Conservation (phyloP, 352 stramenopile species). For the Blastocystis sp. region DNA sequence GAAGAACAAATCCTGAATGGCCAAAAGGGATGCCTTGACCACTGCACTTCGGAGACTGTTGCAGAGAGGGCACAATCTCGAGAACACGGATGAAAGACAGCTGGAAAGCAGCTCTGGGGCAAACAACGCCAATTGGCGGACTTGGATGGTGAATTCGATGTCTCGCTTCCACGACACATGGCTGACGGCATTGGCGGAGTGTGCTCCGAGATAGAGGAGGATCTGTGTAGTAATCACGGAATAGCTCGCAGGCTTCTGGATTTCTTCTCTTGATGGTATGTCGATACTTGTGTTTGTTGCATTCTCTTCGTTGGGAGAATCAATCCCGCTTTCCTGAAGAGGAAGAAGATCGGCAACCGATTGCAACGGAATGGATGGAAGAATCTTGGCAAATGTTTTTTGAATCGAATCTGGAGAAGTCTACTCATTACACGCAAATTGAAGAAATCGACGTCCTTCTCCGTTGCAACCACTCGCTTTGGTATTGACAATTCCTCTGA, state of each 20-base stretch:
- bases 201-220: slow-evolving; percentile 6
- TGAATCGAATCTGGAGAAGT: not conserved
- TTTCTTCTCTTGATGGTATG: not conserved
- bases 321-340: not conserved
- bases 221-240: not conserved
- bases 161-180: slow-evolving; percentile 26
- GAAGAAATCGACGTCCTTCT: not conserved
- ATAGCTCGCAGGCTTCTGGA: not conserved
- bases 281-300: not conserved
- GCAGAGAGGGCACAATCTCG: not conserved
- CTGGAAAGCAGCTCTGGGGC: not conserved
- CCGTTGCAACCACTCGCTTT: slow-evolving; percentile 21
- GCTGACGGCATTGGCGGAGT: not conserved
- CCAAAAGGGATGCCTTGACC: not conserved
- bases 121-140: not conserved
- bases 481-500: not conserved
- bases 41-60: slow-evolving; percentile 39
- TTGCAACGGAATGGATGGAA: not conserved
- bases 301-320: not conserved
- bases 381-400: not conserved
- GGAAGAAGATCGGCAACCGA: not conserved
- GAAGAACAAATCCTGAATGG: not conserved
- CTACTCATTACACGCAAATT: not conserved
- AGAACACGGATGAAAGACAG: not conserved
- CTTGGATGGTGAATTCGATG: not conserved